Percentiles rank a stretch among this genome's conserved stretches.
phyloP scores from a whole-genome alignment of 371 early-diverging fungal genomes.

The Batrachochytrium dendrobatidis region DNA sequence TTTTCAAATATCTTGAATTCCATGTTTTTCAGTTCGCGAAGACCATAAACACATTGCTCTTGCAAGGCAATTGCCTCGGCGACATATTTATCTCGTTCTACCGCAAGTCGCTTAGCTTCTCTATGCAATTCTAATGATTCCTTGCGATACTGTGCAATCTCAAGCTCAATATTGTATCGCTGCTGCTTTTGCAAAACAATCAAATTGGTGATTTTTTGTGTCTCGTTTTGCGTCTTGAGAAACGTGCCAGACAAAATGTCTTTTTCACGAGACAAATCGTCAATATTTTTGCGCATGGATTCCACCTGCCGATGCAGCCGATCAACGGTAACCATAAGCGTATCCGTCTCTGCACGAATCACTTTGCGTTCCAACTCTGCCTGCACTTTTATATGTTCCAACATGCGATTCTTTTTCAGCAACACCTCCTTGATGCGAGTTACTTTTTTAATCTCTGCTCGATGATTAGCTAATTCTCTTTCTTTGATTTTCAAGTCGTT shows the following conservation, averaged over 20 bases:
- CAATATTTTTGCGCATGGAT: constrained; percentile 30
- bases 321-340: constrained; percentile 24
- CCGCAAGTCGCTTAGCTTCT: constrained; percentile 16
- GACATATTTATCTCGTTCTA: constrained; percentile 31
- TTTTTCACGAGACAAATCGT: constrained; percentile 39
- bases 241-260: constrained; percentile 35
- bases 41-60: constrained; percentile 23
- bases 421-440: constrained; percentile 36
- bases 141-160: constrained; percentile 28
- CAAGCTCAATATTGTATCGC: constrained; percentile 42
- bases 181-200: constrained; percentile 32
- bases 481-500: constrained; percentile 32
- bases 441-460: constrained; percentile 38
- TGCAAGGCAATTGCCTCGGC: constrained; percentile 32
- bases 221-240: constrained; percentile 29
- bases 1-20: constrained; percentile 43
- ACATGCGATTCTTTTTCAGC: constrained; percentile 33
- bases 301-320: constrained; percentile 30
- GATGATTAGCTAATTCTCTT: constrained; percentile 27
- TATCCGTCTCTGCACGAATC: constrained; percentile 31
- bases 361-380: constrained; percentile 38
- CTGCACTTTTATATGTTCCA: constrained; percentile 41
- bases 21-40: constrained; percentile 39
- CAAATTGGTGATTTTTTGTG: constrained; percentile 22
- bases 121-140: constrained; percentile 25